Conservation (phyloP, 164 flowering plant species). For the Magnolia kwangsiensis region DNA sequence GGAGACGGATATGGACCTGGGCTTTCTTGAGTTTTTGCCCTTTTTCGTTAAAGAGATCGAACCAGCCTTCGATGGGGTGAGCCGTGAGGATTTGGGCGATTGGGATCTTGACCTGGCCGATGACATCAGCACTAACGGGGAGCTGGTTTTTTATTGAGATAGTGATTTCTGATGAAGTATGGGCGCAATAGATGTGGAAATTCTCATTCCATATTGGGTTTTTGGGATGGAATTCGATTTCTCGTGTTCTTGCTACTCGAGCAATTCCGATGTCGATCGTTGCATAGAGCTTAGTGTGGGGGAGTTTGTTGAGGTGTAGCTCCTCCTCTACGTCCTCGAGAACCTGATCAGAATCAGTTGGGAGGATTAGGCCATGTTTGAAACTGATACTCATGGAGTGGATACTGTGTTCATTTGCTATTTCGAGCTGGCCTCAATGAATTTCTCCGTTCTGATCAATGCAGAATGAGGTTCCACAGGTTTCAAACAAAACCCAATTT, state of each 20-base stretch:
- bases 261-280: slow-evolving; percentile 68
- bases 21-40: slow-evolving; percentile 46
- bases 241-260: slow-evolving; percentile 67
- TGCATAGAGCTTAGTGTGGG: slow-evolving; percentile 48
- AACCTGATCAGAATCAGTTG: slow-evolving; percentile 23
- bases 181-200: slow-evolving; percentile 82
- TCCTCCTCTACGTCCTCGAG: slow-evolving; percentile 52
- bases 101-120: slow-evolving; percentile 72
- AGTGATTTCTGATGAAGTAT: slow-evolving; percentile 49
- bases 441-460: no score
- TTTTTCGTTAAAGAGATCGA: slow-evolving; percentile 44
- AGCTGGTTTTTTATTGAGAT: slow-evolving; percentile 72
- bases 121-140: slow-evolving; percentile 66
- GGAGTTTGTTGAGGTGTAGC: slow-evolving; percentile 50
- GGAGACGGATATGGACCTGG: slow-evolving; percentile 65
- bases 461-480: no score
- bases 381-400: no score
- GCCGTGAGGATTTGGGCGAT: slow-evolving; percentile 55
- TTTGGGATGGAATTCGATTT: slow-evolving; percentile 37
- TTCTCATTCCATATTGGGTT: slow-evolving; percentile 76
- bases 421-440: no score
- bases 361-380: no score
- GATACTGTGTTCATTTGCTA: no score
- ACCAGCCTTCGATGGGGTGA: slow-evolving; percentile 65
- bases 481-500: no score